These are phyloP conservation scores for Syzygium syzygioides DNA, from an alignment of 441 rosid genomes.

Conservation along the genomic window DNA sequence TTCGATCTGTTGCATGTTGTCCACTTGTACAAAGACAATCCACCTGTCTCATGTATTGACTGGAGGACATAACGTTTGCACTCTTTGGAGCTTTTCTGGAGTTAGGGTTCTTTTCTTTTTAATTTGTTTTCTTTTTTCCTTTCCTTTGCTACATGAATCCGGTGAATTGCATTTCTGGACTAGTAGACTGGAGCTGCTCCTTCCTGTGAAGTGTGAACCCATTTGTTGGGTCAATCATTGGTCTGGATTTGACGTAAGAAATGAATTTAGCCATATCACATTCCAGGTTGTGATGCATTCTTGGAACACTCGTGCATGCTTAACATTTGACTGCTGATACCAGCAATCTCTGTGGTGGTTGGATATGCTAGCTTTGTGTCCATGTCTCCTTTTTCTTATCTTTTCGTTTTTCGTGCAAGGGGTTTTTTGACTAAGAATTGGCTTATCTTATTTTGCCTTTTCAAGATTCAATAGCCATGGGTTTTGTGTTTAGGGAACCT, in stretches of 20 bases:
- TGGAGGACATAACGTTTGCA: background rate
- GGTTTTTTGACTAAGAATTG: background rate
- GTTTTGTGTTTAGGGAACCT: background rate
- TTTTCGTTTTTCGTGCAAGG: background rate
- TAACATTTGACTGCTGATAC: background rate
- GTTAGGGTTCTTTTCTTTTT: background rate
- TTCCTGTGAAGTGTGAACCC: background rate
- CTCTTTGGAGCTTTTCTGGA: background rate
- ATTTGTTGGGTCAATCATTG: background rate
- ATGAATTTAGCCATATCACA: background rate
- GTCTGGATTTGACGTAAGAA: background rate
- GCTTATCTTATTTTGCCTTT: background rate
- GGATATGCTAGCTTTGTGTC: background rate
- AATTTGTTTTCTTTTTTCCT: background rate
- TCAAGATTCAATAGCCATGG: background rate
- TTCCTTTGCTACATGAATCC: background rate
- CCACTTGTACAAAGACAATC: conserved; percentile 4
- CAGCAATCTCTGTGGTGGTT: background rate
- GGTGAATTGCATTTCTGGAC: background rate
- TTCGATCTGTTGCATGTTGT: conserved; percentile 10
- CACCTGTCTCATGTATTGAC: conserved; percentile 12
- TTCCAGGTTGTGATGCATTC: background rate
- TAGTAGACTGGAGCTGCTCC: background rate
- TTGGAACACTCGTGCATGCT: background rate
- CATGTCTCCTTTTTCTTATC: background rate